phyloP scores from a whole-genome alignment of 2,329 filamentous ascomycete species.

The Colletotrichum sp. region DNA sequence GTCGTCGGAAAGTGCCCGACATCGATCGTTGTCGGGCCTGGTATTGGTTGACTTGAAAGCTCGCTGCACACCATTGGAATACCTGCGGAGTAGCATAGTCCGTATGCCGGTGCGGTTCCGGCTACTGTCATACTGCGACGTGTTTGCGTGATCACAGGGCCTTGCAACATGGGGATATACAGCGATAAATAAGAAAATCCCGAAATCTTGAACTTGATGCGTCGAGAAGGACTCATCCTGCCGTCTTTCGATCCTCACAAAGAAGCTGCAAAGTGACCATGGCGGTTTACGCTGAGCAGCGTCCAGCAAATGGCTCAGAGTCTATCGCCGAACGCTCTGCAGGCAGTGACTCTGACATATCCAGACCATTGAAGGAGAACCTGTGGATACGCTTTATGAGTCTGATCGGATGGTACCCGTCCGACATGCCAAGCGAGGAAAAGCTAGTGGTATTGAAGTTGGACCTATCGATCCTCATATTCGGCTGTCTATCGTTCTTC shows the following conservation, averaged over 20 bases:
- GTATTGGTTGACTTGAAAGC: not conserved
- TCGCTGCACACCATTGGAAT: not conserved
- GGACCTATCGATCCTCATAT: constrained; percentile 39
- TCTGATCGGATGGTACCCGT: constrained; percentile 34
- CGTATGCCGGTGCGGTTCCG: not conserved
- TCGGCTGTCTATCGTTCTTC: constrained; percentile 41
- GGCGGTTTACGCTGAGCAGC: not conserved
- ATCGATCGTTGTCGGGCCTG: not conserved
- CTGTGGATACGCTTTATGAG: constrained; percentile 25
- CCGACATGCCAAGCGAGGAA: constrained; percentile 32
- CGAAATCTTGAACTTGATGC: not conserved
- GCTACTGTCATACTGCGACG: not conserved
- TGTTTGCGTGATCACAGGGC: not conserved
- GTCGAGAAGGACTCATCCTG: not conserved
- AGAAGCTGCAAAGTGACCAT: not conserved
- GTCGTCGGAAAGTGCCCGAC: not conserved
- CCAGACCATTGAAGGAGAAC: not conserved
- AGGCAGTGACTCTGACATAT: not conserved
- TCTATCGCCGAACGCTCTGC: not conserved
- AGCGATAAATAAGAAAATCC: not conserved
- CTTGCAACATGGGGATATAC: not conserved
- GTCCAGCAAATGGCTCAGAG: not conserved
- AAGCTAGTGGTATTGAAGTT: constrained; percentile 38
- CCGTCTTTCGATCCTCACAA: not conserved
- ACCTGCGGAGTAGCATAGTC: not conserved